Evolutionary conservation across 1,284 basidiomycete species (phyloP), one percentile per base, ranked within the genome.

Genomic region (Volvariella volvacea): DNA sequence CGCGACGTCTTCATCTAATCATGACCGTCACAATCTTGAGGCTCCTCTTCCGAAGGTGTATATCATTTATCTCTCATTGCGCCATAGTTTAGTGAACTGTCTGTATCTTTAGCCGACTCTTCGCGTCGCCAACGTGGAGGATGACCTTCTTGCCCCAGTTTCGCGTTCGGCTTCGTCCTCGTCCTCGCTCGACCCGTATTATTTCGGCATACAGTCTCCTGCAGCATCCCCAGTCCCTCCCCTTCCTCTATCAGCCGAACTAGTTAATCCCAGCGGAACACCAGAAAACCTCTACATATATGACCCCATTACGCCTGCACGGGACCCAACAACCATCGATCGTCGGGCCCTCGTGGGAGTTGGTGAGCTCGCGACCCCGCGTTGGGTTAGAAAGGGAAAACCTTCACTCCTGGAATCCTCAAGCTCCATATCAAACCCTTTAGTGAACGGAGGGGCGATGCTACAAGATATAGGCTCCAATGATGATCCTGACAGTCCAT

Each of bases 291-390:
- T 50, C 50, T 57, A 56, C 32, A 54, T 62, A 22, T 57, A 58
- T 43, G 76, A 83, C 49, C 80, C 83, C 9, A 64, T 78, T 21
- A 89, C 88, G 0, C 87, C 88, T n/a, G 80, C 73, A 33, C 73
- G 76, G 51, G 87, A 92, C 65, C 88, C 89, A 9, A 80, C 87
- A 8, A 66, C 73, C 50, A 92, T 94, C 52, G 94, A 99, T 67
- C 76, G 95, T 45, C 78, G 83, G 14, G 88, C 82, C 19, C 78
- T 98, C 33, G 83, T 98, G 44, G 95, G 95, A 16, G 88, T 98
- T 8, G 95, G 95, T 31, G 95, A 98, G 66, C 78, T 98, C n/a
- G 74, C 92, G 4, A 98, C 95, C n/a, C 95, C 95, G 31, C 79
- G 93, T 51, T 99, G 93, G 94, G 76, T 78, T 52, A 64, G 59